These are phyloP conservation scores for Cladosporium sp. DNA, from an alignment of 2,329 filamentous ascomycete species.

Conservation along the genomic window DNA sequence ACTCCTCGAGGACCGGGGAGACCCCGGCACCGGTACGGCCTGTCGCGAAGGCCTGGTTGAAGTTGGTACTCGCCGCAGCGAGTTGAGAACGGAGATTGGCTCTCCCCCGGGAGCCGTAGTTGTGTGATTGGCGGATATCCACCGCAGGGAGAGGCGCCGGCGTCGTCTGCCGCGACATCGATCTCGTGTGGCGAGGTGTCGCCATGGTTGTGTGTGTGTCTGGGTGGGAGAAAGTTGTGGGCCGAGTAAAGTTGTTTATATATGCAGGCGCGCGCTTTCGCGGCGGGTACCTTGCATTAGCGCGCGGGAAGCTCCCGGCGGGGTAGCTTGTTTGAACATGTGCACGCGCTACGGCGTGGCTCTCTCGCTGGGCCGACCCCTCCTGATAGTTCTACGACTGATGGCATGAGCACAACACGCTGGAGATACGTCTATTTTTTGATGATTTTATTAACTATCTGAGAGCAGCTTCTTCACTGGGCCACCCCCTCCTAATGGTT, in stretches of 20 bases:
- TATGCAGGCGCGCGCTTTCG: not conserved
- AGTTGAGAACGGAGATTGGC: slow-evolving; percentile 7
- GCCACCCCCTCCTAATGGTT: no score
- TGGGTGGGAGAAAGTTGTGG: not conserved
- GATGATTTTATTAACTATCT: no score
- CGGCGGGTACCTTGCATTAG: slow-evolving; percentile 8
- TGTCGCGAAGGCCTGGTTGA: slow-evolving; percentile 6
- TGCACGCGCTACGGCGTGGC: no score
- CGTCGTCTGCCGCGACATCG: slow-evolving; percentile 6
- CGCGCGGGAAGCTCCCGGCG: not conserved
- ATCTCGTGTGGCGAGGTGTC: slow-evolving; percentile 9
- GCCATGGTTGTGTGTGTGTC: slow-evolving; percentile 1
- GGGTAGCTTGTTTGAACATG: not conserved
- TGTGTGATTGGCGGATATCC: not conserved
- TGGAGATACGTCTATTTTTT: no score
- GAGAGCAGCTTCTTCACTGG: no score
- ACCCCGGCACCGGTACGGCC: slow-evolving; percentile 1
- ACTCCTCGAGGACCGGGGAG: not conserved
- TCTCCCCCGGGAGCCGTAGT: slow-evolving; percentile 10
- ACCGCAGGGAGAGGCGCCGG: slow-evolving; percentile 9
- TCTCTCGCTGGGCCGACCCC: no score
- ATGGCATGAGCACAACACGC: no score
- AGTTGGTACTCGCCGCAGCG: not conserved
- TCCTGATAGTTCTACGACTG: no score
- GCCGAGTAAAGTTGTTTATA: not conserved